A percentile compares a stretch with the other conserved stretches of the same genome.
Conservation (phyloP, 1,139 yeast genomes). For the Diutina pseudorugosa region DNA sequence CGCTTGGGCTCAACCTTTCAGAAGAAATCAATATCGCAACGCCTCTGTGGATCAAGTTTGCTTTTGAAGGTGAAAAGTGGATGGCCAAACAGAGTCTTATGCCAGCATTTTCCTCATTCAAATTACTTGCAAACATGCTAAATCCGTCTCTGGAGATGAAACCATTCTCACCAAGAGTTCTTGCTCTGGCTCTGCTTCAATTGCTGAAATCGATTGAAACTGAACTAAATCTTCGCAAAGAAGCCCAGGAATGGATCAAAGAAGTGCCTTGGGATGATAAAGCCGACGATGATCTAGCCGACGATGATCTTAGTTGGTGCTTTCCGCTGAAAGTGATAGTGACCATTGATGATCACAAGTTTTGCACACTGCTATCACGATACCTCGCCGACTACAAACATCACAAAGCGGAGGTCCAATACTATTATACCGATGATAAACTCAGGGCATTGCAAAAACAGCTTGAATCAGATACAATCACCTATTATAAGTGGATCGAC, state of each 20-base stretch:
- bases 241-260: constrained; percentile 21
- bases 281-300: not conserved
- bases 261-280: constrained; percentile 24
- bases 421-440: constrained; percentile 40
- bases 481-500: constrained; percentile 40
- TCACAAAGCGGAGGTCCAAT: constrained; percentile 29
- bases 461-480: constrained; percentile 18
- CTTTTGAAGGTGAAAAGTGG: constrained; percentile 41
- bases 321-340: not conserved
- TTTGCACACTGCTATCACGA: not conserved
- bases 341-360: not conserved
- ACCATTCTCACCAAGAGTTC: constrained; percentile 16
- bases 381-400: constrained; percentile 8
- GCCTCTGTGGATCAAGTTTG: constrained; percentile 41
- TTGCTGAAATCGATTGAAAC: constrained; percentile 18
- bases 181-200: constrained; percentile 18
- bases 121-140: constrained; percentile 34
- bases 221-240: constrained; percentile 31
- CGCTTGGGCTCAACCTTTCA: constrained; percentile 42
- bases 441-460: constrained; percentile 23
- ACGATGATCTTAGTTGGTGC: not conserved
- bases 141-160: constrained; percentile 17
- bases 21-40: constrained; percentile 50
- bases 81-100: constrained; percentile 32
- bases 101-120: constrained; percentile 40